Evolutionary conservation across 2,329 filamentous ascomycete species (phyloP).

Genomic region (Sporothrix mexicana): DNA sequence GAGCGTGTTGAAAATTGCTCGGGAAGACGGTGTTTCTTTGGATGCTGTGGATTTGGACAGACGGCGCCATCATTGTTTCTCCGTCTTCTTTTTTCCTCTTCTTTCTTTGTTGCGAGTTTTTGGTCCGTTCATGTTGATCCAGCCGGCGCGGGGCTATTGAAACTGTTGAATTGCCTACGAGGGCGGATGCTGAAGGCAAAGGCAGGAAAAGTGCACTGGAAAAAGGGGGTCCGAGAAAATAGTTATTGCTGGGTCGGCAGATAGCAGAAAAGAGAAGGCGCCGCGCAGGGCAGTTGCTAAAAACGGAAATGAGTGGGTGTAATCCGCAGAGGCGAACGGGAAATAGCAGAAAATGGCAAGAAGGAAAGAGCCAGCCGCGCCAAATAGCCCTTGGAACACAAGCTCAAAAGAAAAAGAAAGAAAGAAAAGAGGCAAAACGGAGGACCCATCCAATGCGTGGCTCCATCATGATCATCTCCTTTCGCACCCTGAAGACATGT

Average conservation of each 20-base stretch:
- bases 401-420: not conserved
- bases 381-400: not conserved
- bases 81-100: not conserved
- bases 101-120: slow-evolving; percentile 20
- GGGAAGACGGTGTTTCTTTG: not conserved
- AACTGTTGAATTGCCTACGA: not conserved
- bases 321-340: slow-evolving; percentile 7
- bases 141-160: not conserved
- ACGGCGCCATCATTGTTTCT: not conserved
- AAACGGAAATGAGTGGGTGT: slow-evolving; percentile 30
- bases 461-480: not conserved
- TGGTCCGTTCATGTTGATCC: not conserved
- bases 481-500: slow-evolving; percentile 6
- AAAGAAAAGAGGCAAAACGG: slow-evolving; percentile 10
- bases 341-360: slow-evolving; percentile 21
- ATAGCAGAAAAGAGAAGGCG: slow-evolving; percentile 30
- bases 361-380: slow-evolving; percentile 18
- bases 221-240: slow-evolving; percentile 5
- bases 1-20: too few species aligned
- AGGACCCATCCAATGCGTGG: not conserved
- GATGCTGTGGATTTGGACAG: not conserved
- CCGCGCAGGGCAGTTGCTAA: slow-evolving; percentile 28
- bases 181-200: not conserved
- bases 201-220: not conserved
- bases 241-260: slow-evolving; percentile 9